Evolutionary conservation across 2,329 filamentous ascomycete species (phyloP).

Genomic region (Grosmannia penicillata): DNA sequence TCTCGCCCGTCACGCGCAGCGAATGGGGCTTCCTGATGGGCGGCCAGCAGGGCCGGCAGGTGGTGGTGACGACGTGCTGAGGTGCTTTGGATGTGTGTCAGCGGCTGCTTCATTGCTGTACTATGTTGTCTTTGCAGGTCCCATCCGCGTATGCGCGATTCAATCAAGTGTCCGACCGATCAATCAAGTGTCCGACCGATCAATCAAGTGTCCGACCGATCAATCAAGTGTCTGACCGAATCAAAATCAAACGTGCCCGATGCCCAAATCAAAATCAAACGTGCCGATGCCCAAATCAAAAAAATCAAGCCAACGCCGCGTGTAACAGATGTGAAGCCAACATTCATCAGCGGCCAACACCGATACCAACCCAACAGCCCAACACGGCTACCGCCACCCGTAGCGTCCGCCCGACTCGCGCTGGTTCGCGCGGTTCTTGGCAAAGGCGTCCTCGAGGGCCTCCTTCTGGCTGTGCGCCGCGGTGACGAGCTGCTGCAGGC

Average conservation of each 20-base stretch:
- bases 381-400: slow-evolving; percentile 51
- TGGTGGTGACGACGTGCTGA: slow-evolving; percentile 36
- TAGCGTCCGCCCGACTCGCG: slow-evolving; percentile 71
- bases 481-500: slow-evolving; percentile 71
- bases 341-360: too few relatives aligned
- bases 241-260: too few relatives aligned
- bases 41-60: slow-evolving; percentile 29
- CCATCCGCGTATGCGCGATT: too few relatives aligned
- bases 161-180: too few relatives aligned
- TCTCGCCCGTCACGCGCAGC: slow-evolving; percentile 45
- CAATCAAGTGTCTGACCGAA: too few relatives aligned
- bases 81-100: neutral
- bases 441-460: slow-evolving; percentile 80
- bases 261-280: too few relatives aligned
- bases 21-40: slow-evolving; percentile 49
- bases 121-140: neutral
- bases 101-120: neutral
- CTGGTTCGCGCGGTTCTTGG: slow-evolving; percentile 62
- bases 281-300: too few relatives aligned
- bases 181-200: too few relatives aligned
- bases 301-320: too few relatives aligned
- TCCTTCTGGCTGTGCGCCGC: slow-evolving; percentile 71
- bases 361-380: too few relatives aligned
- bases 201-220: too few relatives aligned
- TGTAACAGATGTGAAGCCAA: too few relatives aligned